A percentile compares a stretch with the other conserved stretches of the same genome.
phyloP scores from a whole-genome alignment of 1,284 basidiomycete species.

The Heterobasidion occidentale region DNA sequence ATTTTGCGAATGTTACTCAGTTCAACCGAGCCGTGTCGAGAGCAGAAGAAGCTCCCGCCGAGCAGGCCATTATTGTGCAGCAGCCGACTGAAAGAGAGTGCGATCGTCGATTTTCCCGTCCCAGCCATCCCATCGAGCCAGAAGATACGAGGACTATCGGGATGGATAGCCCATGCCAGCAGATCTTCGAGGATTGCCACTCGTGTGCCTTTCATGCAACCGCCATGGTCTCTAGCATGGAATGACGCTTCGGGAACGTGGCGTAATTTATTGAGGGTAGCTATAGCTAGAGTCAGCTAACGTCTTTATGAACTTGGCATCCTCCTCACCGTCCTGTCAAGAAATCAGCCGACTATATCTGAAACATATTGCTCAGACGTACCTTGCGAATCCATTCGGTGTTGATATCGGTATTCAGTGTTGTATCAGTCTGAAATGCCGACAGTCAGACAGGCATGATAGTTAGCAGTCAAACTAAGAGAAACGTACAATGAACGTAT shows the following conservation, averaged over 20 bases:
- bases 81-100: neutral
- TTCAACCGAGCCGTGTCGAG: neutral
- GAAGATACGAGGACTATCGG: constrained; percentile 7
- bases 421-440: neutral
- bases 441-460: neutral
- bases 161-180: constrained; percentile 6
- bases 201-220: constrained; percentile 10
- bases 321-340: neutral
- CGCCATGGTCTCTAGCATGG: neutral
- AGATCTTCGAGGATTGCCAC: constrained; percentile 9
- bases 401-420: neutral
- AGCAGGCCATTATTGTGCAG: neutral
- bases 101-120: constrained; percentile 17
- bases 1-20: neutral
- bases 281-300: neutral
- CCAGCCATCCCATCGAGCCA: constrained; percentile 19
- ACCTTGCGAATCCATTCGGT: neutral
- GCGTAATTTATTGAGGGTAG: neutral
- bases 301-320: neutral
- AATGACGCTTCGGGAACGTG: neutral
- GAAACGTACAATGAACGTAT: neutral
- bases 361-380: neutral
- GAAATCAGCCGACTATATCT: neutral
- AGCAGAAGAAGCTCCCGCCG: neutral
- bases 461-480: neutral